phyloP scores from a whole-genome alignment of 768 basidiomycete genomes.

The Boletus eberwhitei region DNA sequence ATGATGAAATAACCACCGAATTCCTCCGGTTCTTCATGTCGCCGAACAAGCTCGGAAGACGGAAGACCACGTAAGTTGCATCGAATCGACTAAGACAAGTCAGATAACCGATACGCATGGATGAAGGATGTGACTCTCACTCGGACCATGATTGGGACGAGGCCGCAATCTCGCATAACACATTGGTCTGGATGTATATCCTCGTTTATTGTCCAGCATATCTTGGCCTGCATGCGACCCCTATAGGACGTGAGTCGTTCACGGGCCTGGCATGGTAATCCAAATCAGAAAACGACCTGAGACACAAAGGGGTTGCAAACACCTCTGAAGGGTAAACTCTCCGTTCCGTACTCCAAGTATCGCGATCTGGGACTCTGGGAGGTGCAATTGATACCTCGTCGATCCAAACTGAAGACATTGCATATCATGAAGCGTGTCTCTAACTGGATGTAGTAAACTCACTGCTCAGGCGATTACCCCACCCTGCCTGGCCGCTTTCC shows the following conservation, averaged over 20 bases:
- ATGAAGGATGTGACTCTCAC: constrained; percentile 46
- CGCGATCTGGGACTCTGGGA: constrained; percentile 86
- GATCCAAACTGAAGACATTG: constrained; percentile 73
- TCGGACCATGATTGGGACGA: constrained; percentile 95
- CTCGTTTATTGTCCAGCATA: constrained; percentile 75
- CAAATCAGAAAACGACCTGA: constrained; percentile 6
- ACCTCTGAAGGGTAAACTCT: constrained; percentile 90
- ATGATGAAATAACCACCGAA: constrained; percentile 99
- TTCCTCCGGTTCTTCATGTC: constrained; percentile 96
- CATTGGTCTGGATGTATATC: constrained; percentile 65
- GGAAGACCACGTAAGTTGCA: constrained; percentile 89
- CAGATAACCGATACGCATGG: not conserved
- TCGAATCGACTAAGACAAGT: constrained; percentile 64
- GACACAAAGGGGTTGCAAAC: constrained; percentile 10
- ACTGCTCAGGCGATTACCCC: constrained; percentile 88
- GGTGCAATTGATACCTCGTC: constrained; percentile 78
- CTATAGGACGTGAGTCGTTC: constrained; percentile 92
- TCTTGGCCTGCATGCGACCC: constrained; percentile 81
- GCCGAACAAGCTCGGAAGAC: constrained; percentile 80
- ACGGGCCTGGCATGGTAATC: constrained; percentile 58
- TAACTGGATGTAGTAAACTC: constrained; percentile 34
- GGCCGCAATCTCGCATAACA: constrained; percentile 80
- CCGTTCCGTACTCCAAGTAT: constrained; percentile 68
- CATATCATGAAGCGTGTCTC: constrained; percentile 3
- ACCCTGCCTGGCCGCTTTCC: constrained; percentile 51